phyloP scores from a whole-genome alignment of 768 basidiomycete genomes.

The Amanita phalloides region DNA sequence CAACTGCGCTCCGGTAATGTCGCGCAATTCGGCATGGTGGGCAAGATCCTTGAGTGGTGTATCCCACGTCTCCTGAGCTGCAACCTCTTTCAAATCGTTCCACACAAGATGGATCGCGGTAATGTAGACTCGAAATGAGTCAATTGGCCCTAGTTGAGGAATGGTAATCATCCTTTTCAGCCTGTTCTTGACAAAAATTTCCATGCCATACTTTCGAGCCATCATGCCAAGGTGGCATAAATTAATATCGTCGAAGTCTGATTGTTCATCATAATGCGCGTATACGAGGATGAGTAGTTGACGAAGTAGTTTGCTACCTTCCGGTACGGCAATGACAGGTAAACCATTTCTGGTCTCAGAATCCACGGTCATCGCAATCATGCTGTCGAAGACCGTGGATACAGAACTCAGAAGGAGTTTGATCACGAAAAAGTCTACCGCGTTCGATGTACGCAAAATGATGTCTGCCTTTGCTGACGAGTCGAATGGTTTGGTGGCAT shows the following conservation, averaged over 20 bases:
- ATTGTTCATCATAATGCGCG: neutral
- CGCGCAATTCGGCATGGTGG: neutral
- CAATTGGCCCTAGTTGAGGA: neutral
- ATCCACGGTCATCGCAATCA: constrained; percentile 17
- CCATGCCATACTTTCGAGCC: constrained; percentile 1
- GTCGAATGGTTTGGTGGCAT: constrained; percentile 1
- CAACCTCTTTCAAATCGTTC: neutral
- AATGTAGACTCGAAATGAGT: neutral
- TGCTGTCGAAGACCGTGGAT: constrained; percentile 20
- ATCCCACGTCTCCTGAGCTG: neutral
- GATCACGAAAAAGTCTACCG: constrained; percentile 18
- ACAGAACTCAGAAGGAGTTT: constrained; percentile 16
- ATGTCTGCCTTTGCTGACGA: constrained; percentile 11
- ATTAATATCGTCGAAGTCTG: neutral
- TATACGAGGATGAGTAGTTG: constrained; percentile 8
- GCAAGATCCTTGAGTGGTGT: neutral
- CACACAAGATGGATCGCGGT: neutral
- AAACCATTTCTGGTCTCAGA: neutral
- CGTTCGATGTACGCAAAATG: constrained; percentile 19
- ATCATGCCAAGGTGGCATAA: neutral
- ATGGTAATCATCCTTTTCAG: neutral
- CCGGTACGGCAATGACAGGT: constrained; percentile 7
- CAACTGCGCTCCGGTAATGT: neutral
- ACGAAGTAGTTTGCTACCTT: constrained; percentile 6
- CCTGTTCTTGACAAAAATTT: neutral